Evolutionary conservation across 176 grass and related monocot genomes (phyloP).

Genomic region (Dactylis glomerata): DNA sequence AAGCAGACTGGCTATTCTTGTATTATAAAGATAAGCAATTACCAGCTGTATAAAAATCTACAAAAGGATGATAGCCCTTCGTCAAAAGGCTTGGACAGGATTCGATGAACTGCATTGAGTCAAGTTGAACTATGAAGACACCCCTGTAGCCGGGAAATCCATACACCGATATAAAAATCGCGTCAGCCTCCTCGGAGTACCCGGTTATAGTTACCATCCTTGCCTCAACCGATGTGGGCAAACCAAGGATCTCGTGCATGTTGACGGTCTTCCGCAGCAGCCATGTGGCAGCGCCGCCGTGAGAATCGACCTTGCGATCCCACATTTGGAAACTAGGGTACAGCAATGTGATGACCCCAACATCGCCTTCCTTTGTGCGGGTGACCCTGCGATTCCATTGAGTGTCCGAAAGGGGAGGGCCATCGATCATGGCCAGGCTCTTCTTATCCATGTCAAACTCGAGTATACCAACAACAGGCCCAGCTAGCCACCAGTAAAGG

Average conservation of each 20-base stretch:
- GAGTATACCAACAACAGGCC: neutral
- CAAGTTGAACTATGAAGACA: neutral
- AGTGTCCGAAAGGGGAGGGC: neutral
- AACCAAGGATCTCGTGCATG: neutral
- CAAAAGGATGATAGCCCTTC: neutral
- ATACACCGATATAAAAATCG: neutral
- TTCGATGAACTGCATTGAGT: neutral
- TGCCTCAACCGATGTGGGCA: neutral
- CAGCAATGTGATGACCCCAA: neutral
- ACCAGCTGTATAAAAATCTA: neutral
- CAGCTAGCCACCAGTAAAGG: neutral
- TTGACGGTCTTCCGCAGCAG: neutral
- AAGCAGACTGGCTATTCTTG: neutral
- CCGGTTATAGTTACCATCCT: neutral
- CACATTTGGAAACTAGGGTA: neutral
- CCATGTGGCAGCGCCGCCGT: neutral
- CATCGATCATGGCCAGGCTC: neutral
- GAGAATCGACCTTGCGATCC: neutral
- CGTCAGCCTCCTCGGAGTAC: neutral
- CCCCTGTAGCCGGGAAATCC: neutral
- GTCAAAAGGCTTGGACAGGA: neutral
- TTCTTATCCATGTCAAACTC: neutral
- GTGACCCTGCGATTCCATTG: neutral
- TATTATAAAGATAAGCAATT: neutral
- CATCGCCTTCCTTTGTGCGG: neutral